Conservation (phyloP, 768 basidiomycete species). For the Serendipita vermifera region DNA sequence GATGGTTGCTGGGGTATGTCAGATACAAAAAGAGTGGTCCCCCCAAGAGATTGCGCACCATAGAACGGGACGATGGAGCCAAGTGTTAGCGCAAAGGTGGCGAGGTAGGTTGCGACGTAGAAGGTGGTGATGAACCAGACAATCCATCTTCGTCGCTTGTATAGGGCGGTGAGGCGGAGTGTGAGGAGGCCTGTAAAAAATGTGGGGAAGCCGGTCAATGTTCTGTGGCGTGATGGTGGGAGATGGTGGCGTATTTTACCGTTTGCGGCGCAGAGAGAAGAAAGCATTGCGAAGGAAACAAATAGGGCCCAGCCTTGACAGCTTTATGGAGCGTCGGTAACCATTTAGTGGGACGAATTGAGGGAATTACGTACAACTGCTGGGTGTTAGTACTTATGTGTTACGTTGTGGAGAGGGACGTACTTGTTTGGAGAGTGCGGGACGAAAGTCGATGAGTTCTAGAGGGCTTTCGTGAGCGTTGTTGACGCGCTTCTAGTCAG, state of each 20-base stretch:
- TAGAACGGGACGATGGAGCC: background rate
- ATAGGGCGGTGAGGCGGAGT: background rate
- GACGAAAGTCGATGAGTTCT: background rate
- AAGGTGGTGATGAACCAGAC: background rate
- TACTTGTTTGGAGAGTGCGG: background rate
- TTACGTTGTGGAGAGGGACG: background rate
- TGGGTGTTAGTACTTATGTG: background rate
- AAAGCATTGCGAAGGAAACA: background rate
- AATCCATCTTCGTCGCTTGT: background rate
- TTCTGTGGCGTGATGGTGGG: too few species aligned
- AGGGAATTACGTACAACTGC: background rate
- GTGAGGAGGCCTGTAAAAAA: too few species aligned
- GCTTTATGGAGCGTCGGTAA: background rate
- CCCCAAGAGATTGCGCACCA: background rate
- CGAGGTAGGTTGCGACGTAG: background rate
- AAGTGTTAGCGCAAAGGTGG: background rate
- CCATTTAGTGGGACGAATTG: background rate
- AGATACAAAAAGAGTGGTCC: background rate
- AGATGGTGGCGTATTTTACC: too few species aligned
- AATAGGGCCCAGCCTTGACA: background rate
- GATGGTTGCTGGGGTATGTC: background rate
- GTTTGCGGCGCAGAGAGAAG: slow-evolving; percentile 1
- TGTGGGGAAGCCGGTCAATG: too few species aligned
- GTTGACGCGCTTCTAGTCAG: too few species aligned
- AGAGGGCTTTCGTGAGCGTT: background rate